Base-by-base conservation (phyloP, 129 eudicot species). In the Artemisia annua region DNA sequence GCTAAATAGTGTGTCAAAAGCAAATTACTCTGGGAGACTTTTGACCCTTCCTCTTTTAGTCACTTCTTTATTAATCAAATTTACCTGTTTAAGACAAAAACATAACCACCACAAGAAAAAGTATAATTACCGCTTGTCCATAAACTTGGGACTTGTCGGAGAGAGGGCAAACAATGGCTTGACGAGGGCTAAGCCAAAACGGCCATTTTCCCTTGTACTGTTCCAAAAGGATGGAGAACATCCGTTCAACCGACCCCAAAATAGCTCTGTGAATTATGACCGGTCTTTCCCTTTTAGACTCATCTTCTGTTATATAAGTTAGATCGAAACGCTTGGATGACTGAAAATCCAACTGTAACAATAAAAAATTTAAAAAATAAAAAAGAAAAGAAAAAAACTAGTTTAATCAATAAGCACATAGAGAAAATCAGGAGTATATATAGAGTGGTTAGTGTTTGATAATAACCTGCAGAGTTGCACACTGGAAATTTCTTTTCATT, bases 131-230 rank as follows among this genome's bases (percentile, higher is more conserved):
- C n/a, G n/a, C n/a, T n/a, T 81, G 75, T 14, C 86, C 99, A 85
- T 94, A 94, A 6, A 80, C 48, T 67, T 62, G 93, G 14, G 97
- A 94, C 80, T 89, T 94, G 76, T 86, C 96, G 16, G 97, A 87
- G 2, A 94, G 91, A 39, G 94, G 88, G 86, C 96, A 88, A 76
- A 94, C 99, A 57, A 90, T 90, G 30, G 94, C 93, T 71, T 94
- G 99, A 51, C 96, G 89, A 1, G 99, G 99, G 81, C 99, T 94
- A 50, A 94, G 91, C 99, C 99, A 94, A 80, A 94, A 86, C 12
- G 99, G 99, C 99, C 97, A 90, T 78, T 94, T 94, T 30, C 99
- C 99, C 78, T 94, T 94, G 20, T 84, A 90, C 52, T 94, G 98
- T 83, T 94, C 98, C 78, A 90, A 80, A 56, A 94, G 91, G 60